A percentile compares a stretch with the other conserved stretches of the same genome.
Evolutionary conservation across 495 filamentous ascomycete species (phyloP).

Genomic region (Bathelium albidoporum): DNA sequence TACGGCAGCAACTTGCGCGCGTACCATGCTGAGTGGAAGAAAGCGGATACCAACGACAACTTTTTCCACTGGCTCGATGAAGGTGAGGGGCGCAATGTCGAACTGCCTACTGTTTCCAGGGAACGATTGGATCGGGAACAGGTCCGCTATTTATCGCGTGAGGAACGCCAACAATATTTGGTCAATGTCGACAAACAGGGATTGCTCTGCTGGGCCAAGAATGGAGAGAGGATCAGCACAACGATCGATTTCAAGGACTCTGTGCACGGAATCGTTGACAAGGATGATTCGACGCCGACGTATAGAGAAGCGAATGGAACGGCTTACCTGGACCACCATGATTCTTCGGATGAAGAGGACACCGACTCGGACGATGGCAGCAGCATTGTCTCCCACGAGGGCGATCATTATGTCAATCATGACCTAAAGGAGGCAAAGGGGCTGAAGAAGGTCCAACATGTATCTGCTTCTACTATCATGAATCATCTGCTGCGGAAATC

Average conservation of each 20-base stretch:
- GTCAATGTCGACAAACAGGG: conserved; percentile 32
- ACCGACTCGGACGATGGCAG: conserved; percentile 18
- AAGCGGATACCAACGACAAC: conserved; percentile 63
- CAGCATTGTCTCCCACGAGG: conserved; percentile 24
- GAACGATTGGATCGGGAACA: conserved; percentile 29
- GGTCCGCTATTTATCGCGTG: conserved; percentile 34
- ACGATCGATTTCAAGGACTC: conserved; percentile 66
- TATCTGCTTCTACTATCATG: conserved; percentile 58
- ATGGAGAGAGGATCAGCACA: conserved; percentile 65
- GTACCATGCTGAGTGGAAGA: conserved; percentile 81
- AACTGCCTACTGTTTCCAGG: conserved; percentile 31
- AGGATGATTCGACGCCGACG: conserved; percentile 48
- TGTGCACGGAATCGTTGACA: conserved; percentile 61
- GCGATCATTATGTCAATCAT: conserved; percentile 43
- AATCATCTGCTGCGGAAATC: conserved; percentile 62
- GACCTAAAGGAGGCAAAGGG: conserved; percentile 46
- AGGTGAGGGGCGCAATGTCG: conserved; percentile 38
- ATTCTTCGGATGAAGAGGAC: conserved; percentile 16
- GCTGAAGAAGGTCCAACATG: conserved; percentile 52
- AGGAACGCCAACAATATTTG: conserved; percentile 31
- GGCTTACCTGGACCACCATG: background rate
- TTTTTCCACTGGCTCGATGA: conserved; percentile 97
- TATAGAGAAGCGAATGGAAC: conserved; percentile 25
- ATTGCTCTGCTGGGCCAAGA: conserved; percentile 41
- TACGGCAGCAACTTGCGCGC: conserved; percentile 75